phyloP scores from a whole-genome alignment of 2,329 filamentous ascomycete genomes.

The Rutstroemia sydowiana region DNA sequence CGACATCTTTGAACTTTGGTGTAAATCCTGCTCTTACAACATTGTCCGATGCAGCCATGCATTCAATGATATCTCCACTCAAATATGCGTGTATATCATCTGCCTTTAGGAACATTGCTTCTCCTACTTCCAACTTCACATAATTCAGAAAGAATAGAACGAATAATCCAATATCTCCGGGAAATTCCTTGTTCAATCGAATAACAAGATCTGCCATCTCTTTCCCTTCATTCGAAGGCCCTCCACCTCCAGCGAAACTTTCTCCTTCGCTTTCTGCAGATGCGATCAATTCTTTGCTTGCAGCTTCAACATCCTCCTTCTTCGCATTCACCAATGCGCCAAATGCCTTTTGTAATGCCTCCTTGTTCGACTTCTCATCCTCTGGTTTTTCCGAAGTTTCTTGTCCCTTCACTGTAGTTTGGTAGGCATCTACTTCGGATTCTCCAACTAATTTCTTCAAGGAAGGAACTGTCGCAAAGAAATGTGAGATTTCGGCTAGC shows the following conservation, averaged over 20 bases:
- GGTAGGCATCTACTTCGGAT: conserved; percentile 50
- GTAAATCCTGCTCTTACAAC: conserved; percentile 96
- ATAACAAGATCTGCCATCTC: conserved; percentile 70
- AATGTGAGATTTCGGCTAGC: conserved; percentile 76
- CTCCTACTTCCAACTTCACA: conserved; percentile 77
- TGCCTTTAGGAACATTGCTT: conserved; percentile 92
- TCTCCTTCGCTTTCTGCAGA: conserved; percentile 61
- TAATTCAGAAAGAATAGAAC: conserved; percentile 97
- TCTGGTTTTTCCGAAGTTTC: conserved; percentile 33
- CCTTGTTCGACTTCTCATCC: conserved; percentile 60
- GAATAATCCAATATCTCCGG: conserved; percentile 84
- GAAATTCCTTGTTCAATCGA: conserved; percentile 77
- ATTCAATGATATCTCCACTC: conserved; percentile 92
- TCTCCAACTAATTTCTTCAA: conserved; percentile 62
- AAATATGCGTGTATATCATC: conserved; percentile 97
- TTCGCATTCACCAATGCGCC: conserved; percentile 73
- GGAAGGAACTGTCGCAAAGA: conserved; percentile 53
- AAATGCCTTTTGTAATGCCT: conserved; percentile 68
- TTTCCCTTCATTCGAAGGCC: conserved; percentile 57
- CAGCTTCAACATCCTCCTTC: conserved; percentile 54
- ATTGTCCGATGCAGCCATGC: conserved; percentile 98
- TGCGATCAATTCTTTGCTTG: conserved; percentile 61
- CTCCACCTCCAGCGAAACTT: conserved; percentile 68
- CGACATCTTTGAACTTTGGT: conserved; percentile 95
- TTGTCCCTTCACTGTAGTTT: conserved; percentile 45